Evolutionary conservation across 176 grass and related monocot genomes (phyloP).

Genomic region (Hyparrhenia diplandra): DNA sequence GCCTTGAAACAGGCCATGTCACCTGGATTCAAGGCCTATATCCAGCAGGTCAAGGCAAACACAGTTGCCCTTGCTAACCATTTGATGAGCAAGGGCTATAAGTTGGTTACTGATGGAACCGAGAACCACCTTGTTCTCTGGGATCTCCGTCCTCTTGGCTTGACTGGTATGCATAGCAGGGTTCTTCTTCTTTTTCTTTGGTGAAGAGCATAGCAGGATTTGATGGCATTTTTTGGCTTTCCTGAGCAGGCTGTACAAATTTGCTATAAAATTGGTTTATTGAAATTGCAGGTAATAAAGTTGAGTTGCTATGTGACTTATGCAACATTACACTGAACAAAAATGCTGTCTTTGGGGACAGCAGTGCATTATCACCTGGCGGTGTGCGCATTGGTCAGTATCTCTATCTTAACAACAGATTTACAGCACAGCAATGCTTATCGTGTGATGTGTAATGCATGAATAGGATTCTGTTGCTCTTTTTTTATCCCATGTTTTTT

Average conservation of each 20-base stretch:
- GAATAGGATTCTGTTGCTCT: neutral
- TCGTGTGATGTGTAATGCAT: neutral
- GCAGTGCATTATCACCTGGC: constrained; percentile 87
- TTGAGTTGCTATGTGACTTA: constrained; percentile 87
- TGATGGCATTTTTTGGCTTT: neutral
- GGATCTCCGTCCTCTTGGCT: constrained; percentile 96
- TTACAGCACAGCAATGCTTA: too few relatives aligned
- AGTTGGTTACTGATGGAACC: constrained; percentile 94
- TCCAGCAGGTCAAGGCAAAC: constrained; percentile 90
- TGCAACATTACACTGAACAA: constrained; percentile 94
- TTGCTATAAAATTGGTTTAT: constrained; percentile 2
- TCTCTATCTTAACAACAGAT: neutral
- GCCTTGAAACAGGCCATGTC: constrained; percentile 69
- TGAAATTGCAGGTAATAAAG: constrained; percentile 70
- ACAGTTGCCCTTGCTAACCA: constrained; percentile 84
- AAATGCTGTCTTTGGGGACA: constrained; percentile 98
- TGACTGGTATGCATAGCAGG: constrained; percentile 60
- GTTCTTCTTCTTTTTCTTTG: neutral
- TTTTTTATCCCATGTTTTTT: neutral
- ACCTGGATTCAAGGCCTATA: constrained; percentile 94
- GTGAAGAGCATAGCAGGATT: neutral
- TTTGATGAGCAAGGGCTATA: constrained; percentile 97
- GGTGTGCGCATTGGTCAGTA: constrained; percentile 89
- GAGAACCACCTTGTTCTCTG: constrained; percentile 99
- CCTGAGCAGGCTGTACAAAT: neutral